Evolutionary conservation across 2,329 filamentous ascomycete genomes (phyloP), one percentile per base, ranked within the genome.

Genomic region (Aspergillus terreus): DNA sequence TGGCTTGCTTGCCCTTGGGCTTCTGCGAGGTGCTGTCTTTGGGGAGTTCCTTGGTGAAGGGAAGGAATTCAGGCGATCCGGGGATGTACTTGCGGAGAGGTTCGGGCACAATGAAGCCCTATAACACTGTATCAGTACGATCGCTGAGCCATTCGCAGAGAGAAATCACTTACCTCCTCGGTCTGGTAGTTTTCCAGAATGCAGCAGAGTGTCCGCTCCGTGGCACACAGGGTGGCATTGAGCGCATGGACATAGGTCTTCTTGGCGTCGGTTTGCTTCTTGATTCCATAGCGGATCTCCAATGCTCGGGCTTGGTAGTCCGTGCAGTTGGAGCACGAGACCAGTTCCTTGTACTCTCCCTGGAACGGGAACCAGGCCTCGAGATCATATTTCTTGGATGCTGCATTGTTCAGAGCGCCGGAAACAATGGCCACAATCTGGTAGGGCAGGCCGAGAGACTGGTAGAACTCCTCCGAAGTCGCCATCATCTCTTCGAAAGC

Each of bases 281-380:
- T 97, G 55, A 84, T 80, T 44, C 94, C 92, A 64, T 86, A 96
- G 53, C 94, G 84, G 63, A 99, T 95, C 72, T 97, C 92, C 11
- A 99, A 81, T 61, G 91, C 92, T 51, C 94, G 83, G 21, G 90
- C 91, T 78, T 99, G 94, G 78, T 97, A 97, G 71, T 97, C 92
- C 42, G 90, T 95, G 78, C 94, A 99, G 77, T 99, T 99, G 55
- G 90, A 95, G 81, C 92, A 96, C 17, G 90, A 95, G 46, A 97
- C 94, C 25, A 99, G 83, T 76, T 97, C 94, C 77, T 97, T 97
- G 82, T 97, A 99, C 74, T 97, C 94, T 63, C 88, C 88, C 72
- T 97, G 92, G 79, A 88, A 95, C 14, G 90, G 91, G 72, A 95
- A 96, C 90, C 91, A 95, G 2, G 94, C 92, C 71, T 99, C 94